These are phyloP conservation scores for Pythium monospermum DNA, from an alignment of 352 stramenopile genomes.

Conservation along the genomic window DNA sequence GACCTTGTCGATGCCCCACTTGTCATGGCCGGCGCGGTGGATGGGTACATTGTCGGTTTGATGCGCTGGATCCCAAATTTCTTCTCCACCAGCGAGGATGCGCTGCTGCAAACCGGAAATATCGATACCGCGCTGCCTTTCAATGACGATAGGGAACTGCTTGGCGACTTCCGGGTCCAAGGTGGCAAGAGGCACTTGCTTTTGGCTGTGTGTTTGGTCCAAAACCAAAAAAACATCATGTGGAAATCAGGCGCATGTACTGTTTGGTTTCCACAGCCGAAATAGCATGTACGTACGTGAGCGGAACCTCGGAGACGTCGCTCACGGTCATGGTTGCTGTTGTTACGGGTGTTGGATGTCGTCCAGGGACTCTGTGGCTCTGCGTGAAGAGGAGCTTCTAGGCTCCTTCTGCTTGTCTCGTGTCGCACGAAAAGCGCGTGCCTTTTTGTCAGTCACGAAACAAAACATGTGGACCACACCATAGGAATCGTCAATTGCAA, in stretches of 20 bases:
- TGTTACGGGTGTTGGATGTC: background rate
- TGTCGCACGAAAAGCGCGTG: constrained; percentile 19
- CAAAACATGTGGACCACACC: constrained; percentile 11
- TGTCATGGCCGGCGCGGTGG: constrained; percentile 93
- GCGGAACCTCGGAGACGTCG: constrained; percentile 15
- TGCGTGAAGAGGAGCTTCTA: no score
- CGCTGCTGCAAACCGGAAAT: constrained; percentile 57
- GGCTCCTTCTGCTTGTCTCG: constrained; percentile 13
- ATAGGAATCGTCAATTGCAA: background rate
- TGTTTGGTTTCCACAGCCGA: background rate
- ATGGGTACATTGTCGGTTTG: constrained; percentile 90
- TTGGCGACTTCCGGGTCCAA: constrained; percentile 36
- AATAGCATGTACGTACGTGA: constrained; percentile 10
- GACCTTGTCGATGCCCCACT: constrained; percentile 97
- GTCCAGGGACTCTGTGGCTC: no score
- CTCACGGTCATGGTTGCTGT: constrained; percentile 10
- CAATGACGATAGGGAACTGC: constrained; percentile 44
- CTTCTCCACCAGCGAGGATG: constrained; percentile 35
- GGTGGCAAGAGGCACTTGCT: constrained; percentile 60
- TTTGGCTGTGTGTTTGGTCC: constrained; percentile 40
- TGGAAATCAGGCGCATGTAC: background rate
- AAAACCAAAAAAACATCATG: background rate
- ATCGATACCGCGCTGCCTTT: constrained; percentile 58
- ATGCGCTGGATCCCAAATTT: constrained; percentile 62
- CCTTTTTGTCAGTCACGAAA: constrained; percentile 20